A percentile compares a stretch with the other conserved stretches of the same genome.
These are phyloP conservation scores for Suillus occidentalis DNA, from an alignment of 768 basidiomycete genomes.

Conservation along the genomic window DNA sequence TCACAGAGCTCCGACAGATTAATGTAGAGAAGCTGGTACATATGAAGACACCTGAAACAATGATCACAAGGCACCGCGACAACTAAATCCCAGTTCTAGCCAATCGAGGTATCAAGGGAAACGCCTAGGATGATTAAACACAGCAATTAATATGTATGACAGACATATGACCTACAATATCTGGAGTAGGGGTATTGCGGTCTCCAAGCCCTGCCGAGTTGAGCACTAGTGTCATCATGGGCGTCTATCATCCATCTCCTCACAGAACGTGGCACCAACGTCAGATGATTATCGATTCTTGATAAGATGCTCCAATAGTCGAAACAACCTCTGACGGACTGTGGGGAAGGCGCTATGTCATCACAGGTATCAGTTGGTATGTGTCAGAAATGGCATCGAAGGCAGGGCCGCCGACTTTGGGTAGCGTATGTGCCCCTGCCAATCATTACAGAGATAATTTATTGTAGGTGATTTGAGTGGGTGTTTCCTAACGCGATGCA, in stretches of 20 bases:
- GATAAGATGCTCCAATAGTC: background rate
- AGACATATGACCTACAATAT: background rate
- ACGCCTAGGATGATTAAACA: background rate
- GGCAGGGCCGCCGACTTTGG: background rate
- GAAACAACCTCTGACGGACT: background rate
- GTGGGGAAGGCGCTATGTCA: background rate
- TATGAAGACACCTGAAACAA: background rate
- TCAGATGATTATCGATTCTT: conserved; percentile 11
- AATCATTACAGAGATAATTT: background rate
- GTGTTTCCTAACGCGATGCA: background rate
- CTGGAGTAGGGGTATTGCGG: background rate
- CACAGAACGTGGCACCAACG: background rate
- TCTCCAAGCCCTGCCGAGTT: background rate
- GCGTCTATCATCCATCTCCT: conserved; percentile 1
- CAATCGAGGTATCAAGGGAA: background rate
- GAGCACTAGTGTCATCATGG: background rate
- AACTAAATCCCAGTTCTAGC: background rate
- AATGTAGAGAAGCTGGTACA: background rate
- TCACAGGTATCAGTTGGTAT: background rate
- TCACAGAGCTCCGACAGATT: background rate
- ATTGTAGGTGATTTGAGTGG: background rate
- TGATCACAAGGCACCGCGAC: background rate
- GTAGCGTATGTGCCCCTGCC: background rate
- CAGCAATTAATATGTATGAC: background rate
- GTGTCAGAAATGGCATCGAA: background rate